A percentile compares a stretch with the other conserved stretches of the same genome.
Evolutionary conservation across 2,329 filamentous ascomycete genomes (phyloP).

Genomic region (Xylariales sp.): DNA sequence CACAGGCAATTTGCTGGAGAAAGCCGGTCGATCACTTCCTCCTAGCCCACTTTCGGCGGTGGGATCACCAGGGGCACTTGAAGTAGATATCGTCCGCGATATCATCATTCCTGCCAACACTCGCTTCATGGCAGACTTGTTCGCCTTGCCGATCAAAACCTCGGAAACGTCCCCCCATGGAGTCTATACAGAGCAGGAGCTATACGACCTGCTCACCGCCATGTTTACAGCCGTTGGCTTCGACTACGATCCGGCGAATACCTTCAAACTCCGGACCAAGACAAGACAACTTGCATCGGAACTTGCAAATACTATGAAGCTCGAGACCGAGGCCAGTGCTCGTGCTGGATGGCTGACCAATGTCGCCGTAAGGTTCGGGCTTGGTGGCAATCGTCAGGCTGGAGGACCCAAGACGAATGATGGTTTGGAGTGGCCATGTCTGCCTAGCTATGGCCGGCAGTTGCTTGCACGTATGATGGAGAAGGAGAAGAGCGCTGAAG

Average conservation of each 20-base stretch:
- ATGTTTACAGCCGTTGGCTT: slow-evolving; percentile 55
- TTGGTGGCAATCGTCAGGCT: background rate
- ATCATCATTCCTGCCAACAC: slow-evolving; percentile 50
- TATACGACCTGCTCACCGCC: slow-evolving; percentile 52
- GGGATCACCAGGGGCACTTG: slow-evolving; percentile 42
- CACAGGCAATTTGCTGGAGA: slow-evolving; percentile 45
- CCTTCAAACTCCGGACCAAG: slow-evolving; percentile 48
- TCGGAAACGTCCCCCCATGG: slow-evolving; percentile 41
- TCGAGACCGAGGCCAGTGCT: slow-evolving; percentile 44
- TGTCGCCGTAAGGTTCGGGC: slow-evolving; percentile 27
- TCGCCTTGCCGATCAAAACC: slow-evolving; percentile 51
- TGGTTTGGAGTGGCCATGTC: slow-evolving; percentile 33
- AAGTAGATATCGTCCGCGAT: slow-evolving; percentile 51
- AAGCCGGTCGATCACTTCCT: slow-evolving; percentile 20
- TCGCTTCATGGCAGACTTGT: slow-evolving; percentile 50
- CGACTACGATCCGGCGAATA: slow-evolving; percentile 52
- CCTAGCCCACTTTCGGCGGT: too few relatives aligned
- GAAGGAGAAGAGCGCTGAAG: slow-evolving; percentile 44
- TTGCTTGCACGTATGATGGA: slow-evolving; percentile 53
- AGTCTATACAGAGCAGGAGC: slow-evolving; percentile 51
- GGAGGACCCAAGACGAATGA: slow-evolving; percentile 33
- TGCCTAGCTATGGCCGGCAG: slow-evolving; percentile 54
- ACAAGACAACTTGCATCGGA: slow-evolving; percentile 44
- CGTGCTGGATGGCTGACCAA: slow-evolving; percentile 43
- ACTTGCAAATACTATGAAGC: slow-evolving; percentile 46